Evolutionary conservation across 139 green algal genomes (phyloP), one percentile per base, ranked within the genome.

Genomic region (Spirogloea muscicola): DNA sequence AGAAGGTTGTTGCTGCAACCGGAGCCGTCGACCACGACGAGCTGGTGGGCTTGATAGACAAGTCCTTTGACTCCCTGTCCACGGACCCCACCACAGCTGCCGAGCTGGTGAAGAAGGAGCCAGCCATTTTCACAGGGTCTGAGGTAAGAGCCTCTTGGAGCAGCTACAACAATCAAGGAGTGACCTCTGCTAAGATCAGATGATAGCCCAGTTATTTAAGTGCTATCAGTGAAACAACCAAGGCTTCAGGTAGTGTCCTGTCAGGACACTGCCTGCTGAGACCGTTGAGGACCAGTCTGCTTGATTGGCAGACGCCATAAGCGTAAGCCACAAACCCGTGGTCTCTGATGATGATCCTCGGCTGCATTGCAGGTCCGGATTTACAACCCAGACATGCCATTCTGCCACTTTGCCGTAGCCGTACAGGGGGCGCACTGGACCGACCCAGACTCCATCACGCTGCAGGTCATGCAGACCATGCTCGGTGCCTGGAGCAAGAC

Each of bases 401-500:
- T 92, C 58, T 85, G 96, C 58, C 88, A 92, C 3, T 67, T 99
- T 38, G 94, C 95, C 0, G 95, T 97, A 84, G 76, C 76, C 10
- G 39, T 84, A 34, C 88, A 96, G 86, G 95, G 95, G 34, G 89
- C 90, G 3, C 84, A 87, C 3, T 98, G 91, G 90, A 91, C 89
- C 9, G 92, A 98, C 86, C 87, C 95, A 21, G 95, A 99, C 85
- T 88, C 87, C 43, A 85, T 98, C n/a, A 84, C 95, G 0, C 87
- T 99, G 43, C 95, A 96, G 95, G 90, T 99, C 63, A 96, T 97
- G 87, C 93, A 96, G 87, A 87, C 82, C 18, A 90, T 94, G 86
- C 84, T 95, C 9, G 90, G 90, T 4, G 58, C 62, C 16, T 87
- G 78, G 78, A 82, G 82, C 71, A 83, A 58, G 39, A 57, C 4